Percentiles rank a stretch among this genome's conserved stretches.
Evolutionary conservation across 805 yeast genomes (phyloP).

Genomic region (Candida montana): DNA sequence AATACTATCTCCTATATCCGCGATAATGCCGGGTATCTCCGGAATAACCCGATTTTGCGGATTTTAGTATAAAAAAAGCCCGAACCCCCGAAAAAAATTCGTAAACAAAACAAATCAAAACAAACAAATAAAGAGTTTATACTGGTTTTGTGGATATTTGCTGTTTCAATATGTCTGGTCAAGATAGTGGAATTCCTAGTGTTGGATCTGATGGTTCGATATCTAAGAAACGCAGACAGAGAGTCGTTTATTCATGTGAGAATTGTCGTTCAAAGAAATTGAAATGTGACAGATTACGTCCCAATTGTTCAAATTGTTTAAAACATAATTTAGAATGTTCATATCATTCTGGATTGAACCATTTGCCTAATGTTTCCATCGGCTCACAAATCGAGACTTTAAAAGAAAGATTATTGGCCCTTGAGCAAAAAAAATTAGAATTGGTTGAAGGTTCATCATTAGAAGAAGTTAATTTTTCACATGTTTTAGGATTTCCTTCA

Average conservation of each 20-base stretch:
- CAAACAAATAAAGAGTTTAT: too few species aligned
- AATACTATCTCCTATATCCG: too few species aligned
- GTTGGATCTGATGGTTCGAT: too few species aligned
- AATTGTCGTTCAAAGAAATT: constrained; percentile 10
- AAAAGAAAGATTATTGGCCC: neutral
- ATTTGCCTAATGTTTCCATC: neutral
- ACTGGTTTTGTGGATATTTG: too few species aligned
- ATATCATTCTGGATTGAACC: neutral
- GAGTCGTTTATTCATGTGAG: constrained; percentile 10
- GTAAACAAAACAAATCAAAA: neutral
- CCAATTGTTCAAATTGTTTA: constrained; percentile 6
- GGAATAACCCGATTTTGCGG: too few species aligned
- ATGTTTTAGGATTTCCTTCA: constrained; percentile 1
- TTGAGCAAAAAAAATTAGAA: constrained; percentile 1
- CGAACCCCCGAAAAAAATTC: neutral
- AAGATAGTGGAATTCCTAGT: too few species aligned
- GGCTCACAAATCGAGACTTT: constrained; percentile 1
- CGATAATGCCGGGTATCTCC: too few species aligned
- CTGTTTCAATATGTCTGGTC: too few species aligned
- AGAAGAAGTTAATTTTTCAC: neutral
- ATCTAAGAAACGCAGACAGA: constrained; percentile 2
- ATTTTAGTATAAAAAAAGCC: too few species aligned
- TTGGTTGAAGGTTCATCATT: neutral
- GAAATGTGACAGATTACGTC: constrained; percentile 8
- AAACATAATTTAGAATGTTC: constrained; percentile 2